These are phyloP conservation scores for Aquilaria yunnanensis DNA, from an alignment of 345 rosid genomes.

Conservation along the genomic window DNA sequence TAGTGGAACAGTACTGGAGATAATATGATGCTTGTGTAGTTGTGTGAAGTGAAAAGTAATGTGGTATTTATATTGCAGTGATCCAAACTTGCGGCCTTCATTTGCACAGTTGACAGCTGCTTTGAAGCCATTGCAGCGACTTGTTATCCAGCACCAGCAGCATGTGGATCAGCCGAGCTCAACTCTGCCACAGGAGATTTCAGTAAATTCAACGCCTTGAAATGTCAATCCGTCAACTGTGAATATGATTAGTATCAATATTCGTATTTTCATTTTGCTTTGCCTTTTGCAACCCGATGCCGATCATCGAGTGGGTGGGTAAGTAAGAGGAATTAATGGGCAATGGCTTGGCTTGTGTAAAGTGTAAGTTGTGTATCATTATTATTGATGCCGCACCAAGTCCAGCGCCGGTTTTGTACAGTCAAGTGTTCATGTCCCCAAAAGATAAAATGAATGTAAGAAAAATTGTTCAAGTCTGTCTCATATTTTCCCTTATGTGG, in stretches of 20 bases:
- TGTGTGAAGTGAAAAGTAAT: background rate
- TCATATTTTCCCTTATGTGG: no score
- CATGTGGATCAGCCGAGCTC: conserved; percentile 32
- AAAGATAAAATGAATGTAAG: background rate
- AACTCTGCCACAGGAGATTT: conserved; percentile 38
- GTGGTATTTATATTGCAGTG: conserved; percentile 34
- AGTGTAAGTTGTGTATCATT: conserved; percentile 3
- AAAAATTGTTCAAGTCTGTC: no score
- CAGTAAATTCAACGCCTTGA: conserved; percentile 63
- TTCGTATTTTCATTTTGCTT: background rate
- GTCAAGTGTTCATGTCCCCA: conserved; percentile 16
- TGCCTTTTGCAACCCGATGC: background rate
- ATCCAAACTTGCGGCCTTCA: conserved; percentile 87
- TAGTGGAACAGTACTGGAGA: background rate
- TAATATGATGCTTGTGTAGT: background rate
- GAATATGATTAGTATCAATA: conserved; percentile 21
- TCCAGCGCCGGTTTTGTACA: conserved; percentile 21
- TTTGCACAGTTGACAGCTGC: conserved; percentile 72
- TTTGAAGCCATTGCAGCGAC: conserved; percentile 78
- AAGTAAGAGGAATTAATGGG: background rate
- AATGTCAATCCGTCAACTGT: conserved; percentile 24
- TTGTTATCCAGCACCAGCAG: conserved; percentile 43
- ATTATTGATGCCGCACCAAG: conserved; percentile 8
- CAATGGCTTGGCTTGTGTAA: conserved; percentile 5
- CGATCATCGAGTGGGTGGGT: conserved; percentile 8